Base-by-base conservation (phyloP, 768 basidiomycete genomes). In the Candolleomyces aberdarensis region DNA sequence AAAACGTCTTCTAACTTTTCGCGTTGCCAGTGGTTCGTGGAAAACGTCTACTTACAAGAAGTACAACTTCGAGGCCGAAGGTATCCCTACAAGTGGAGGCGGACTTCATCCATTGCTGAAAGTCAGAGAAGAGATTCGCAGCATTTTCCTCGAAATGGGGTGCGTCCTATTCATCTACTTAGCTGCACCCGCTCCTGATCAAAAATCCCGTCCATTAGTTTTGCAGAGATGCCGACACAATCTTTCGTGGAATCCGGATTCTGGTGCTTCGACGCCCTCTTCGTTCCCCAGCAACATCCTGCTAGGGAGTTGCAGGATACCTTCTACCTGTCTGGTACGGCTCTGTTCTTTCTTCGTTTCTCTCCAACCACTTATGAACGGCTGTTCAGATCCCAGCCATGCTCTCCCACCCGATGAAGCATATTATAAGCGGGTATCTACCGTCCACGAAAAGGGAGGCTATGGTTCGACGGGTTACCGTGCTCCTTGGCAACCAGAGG, bases 121-220 rank as follows among this genome's bases (percentile, higher is more conserved):
- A 79, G 97, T 99, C 26, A 83, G 97, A 59, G 97, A 98, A 76
- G 97, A 99, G 74, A 93, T 99, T 70, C 84, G 96, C 56, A 91
- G 91, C 72, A 98, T 98, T 69, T 99, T 99, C 83, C 83, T 99
- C 66, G 97, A 99, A 74, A 98, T 98, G 96, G 97, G 97, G 96
- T 98, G 63, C 56, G 85, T 74, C 6, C 49, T 14, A 20, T 49
- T 26, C 56, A 14, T 56, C 62, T 20, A 46, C 32, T 54, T 36
- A 5, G 3, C 32, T 15, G 46, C 32, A 49, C 57, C 31, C 51
- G 62, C 8, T 36, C n/a, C 26, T 53, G 32, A 46, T 36, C 54
- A 54, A 15, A 56, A 41, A 66, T 57, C 26, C 10, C 43, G 50
- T 13, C 57, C 19, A 15, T 15, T 65, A 98, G 96, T 10, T 99